Evolutionary conservation across 1,139 yeast species (phyloP).

Genomic region (Yamadazyma dushanensis): DNA sequence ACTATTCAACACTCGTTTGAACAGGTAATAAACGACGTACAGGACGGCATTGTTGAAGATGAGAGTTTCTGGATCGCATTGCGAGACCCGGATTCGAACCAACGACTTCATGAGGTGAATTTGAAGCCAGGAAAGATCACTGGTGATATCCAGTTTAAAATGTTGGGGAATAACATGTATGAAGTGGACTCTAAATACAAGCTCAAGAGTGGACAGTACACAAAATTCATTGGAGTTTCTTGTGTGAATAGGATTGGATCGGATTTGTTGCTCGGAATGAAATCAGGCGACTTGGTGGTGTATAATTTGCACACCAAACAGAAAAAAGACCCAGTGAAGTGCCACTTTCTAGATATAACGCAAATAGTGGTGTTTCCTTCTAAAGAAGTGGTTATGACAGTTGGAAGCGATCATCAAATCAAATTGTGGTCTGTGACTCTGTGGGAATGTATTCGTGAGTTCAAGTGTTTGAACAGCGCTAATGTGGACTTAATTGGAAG

Average conservation of each 20-base stretch:
- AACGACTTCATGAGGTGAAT: constrained; percentile 19
- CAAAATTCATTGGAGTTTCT: constrained; percentile 9
- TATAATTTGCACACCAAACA: constrained; percentile 17
- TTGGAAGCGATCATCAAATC: constrained; percentile 55
- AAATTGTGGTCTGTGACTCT: constrained; percentile 60
- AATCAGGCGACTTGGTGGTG: constrained; percentile 37
- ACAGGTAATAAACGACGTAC: constrained; percentile 40
- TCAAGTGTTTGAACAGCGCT: constrained; percentile 26
- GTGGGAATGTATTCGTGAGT: constrained; percentile 47
- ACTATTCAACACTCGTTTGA: constrained; percentile 44
- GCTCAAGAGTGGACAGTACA: constrained; percentile 9
- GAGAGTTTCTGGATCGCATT: constrained; percentile 43
- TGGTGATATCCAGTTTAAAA: constrained; percentile 7
- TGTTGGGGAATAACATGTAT: constrained; percentile 5
- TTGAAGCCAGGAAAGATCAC: constrained; percentile 9
- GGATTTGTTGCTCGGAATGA: constrained; percentile 40
- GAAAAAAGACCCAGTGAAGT: constrained; percentile 22
- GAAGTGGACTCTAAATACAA: constrained; percentile 6
- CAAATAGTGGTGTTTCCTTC: constrained; percentile 54
- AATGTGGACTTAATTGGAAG: constrained; percentile 52
- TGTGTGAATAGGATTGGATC: constrained; percentile 10
- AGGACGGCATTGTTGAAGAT: constrained; percentile 17
- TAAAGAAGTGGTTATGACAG: constrained; percentile 53
- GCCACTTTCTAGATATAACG: constrained; percentile 48
- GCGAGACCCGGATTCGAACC: constrained; percentile 28